Evolutionary conservation across 2,329 filamentous ascomycete genomes (phyloP), one percentile per base, ranked within the genome.

Genomic region (Capronia coronata): DNA sequence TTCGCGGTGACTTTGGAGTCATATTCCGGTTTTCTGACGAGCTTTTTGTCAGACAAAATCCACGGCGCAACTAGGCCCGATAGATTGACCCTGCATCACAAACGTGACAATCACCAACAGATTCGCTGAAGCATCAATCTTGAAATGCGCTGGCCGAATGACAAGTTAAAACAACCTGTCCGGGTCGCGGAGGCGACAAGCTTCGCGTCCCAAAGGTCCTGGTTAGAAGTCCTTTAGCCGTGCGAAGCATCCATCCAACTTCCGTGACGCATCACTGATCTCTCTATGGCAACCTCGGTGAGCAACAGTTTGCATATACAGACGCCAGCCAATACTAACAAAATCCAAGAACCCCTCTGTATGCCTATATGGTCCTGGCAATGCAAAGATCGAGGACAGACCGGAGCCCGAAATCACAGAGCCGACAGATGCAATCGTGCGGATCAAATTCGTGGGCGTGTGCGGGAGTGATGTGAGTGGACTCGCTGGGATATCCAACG

Each of bases 401-500:
- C 64, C 67, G 0, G 56, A 70, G 1, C 70, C 71, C 2, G 51
- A 56, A 2, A 59, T 71, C 3, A 49, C 61, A 6, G 59, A 68
- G 10, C 62, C 65, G 0, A 60, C 68, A 47, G 70, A 73, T 54
- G 55, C 51, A 67, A 63, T 74, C 21, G 61, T 74, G 7, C 66
- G 67, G n/a, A 69, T 75, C 32, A 65, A 66, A 2, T 73, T 67
- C 30, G 63, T 70, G 0, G 71, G 71, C 2, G 68, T 73, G n/a
- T 72, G 70, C 52, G 71, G 68, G 18, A 68, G 66, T 46, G 67
- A 69, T 58, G 54, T 51, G 34, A 27, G 65, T 65, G 54, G 11
- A 25, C 19, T 9, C 7, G 30, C 13, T 11, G 9, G 30, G 13
- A 16, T n/a, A 16, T n/a, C 30, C 9, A 34, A 10, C 30, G n/a